phyloP scores from a whole-genome alignment of 768 basidiomycete species.

The Xanthoconium purpureum region DNA sequence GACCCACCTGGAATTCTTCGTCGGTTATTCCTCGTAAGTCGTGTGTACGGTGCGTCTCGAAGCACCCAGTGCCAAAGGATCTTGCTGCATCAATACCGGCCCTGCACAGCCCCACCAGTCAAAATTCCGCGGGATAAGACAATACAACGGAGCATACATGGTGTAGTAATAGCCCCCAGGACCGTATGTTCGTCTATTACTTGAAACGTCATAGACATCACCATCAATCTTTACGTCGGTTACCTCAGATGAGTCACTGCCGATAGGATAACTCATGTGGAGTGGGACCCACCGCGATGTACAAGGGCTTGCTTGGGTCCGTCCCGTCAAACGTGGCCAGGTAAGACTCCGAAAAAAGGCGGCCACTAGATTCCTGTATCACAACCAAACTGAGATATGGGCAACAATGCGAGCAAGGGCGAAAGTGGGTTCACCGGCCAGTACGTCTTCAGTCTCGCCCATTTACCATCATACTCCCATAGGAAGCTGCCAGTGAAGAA shows the following conservation, averaged over 20 bases:
- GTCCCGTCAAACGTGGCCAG: conserved; percentile 71
- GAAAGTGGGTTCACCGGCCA: conserved; percentile 50
- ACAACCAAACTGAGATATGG: neutral
- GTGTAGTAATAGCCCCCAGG: conserved; percentile 82
- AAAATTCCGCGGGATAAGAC: conserved; percentile 17
- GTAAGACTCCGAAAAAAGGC: conserved; percentile 69
- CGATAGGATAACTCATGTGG: neutral
- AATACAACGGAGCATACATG: conserved; percentile 44
- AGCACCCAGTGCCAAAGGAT: conserved; percentile 93
- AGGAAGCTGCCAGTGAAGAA: conserved; percentile 84
- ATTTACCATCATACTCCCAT: conserved; percentile 78
- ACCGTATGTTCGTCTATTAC: conserved; percentile 73
- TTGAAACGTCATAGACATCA: conserved; percentile 90
- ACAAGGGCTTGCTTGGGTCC: conserved; percentile 64
- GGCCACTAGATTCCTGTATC: conserved; percentile 48
- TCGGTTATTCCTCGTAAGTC: conserved; percentile 81
- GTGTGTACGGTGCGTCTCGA: conserved; percentile 85
- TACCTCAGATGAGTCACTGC: conserved; percentile 4
- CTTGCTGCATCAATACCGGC: conserved; percentile 88
- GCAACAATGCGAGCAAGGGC: neutral
- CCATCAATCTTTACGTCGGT: conserved; percentile 69
- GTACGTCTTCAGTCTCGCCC: conserved; percentile 56
- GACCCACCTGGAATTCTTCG: conserved; percentile 64
- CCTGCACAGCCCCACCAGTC: conserved; percentile 38
- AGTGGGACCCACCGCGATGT: conserved; percentile 66